Evolutionary conservation across 768 basidiomycete genomes (phyloP).

Genomic region (Grammothele lineata): DNA sequence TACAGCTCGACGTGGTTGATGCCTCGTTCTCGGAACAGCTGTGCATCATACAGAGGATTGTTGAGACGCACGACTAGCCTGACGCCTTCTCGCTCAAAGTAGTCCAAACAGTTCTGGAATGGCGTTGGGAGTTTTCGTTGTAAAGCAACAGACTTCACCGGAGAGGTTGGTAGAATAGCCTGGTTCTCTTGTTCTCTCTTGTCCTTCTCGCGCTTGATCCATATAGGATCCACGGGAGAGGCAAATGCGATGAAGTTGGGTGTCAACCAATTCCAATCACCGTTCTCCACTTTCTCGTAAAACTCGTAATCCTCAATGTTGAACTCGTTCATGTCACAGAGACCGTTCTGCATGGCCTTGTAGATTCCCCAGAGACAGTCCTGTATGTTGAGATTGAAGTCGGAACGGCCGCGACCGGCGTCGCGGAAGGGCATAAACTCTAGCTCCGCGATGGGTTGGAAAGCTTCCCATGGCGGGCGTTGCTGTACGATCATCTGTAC

Average conservation of each 20-base stretch:
- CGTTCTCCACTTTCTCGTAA: slow-evolving; percentile 94
- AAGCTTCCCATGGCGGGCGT: slow-evolving; percentile 90
- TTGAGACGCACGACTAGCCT: slow-evolving; percentile 93
- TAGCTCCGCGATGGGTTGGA: slow-evolving; percentile 86
- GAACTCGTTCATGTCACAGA: slow-evolving; percentile 94
- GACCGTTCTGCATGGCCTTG: slow-evolving; percentile 86
- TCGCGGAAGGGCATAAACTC: slow-evolving; percentile 97
- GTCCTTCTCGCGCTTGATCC: slow-evolving; percentile 76
- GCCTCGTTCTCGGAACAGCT: slow-evolving; percentile 76
- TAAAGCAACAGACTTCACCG: slow-evolving; percentile 42
- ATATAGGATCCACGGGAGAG: slow-evolving; percentile 78
- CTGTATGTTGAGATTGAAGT: slow-evolving; percentile 91
- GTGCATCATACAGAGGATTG: slow-evolving; percentile 84
- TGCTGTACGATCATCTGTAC: slow-evolving; percentile 87
- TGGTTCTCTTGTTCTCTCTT: slow-evolving; percentile 37
- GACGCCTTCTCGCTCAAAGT: slow-evolving; percentile 84
- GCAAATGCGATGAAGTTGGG: slow-evolving; percentile 93
- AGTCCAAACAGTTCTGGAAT: slow-evolving; percentile 88
- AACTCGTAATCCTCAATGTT: slow-evolving; percentile 89
- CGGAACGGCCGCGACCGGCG: slow-evolving; percentile 87
- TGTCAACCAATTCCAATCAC: slow-evolving; percentile 95
- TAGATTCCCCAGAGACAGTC: slow-evolving; percentile 87
- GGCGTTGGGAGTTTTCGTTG: slow-evolving; percentile 75
- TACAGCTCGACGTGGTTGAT: slow-evolving; percentile 91
- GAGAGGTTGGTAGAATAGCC: slow-evolving; percentile 15